Evolutionary conservation across 2,329 filamentous ascomycete genomes (phyloP), one percentile per base, ranked within the genome.

Genomic region (Microsporum ferrugineum): DNA sequence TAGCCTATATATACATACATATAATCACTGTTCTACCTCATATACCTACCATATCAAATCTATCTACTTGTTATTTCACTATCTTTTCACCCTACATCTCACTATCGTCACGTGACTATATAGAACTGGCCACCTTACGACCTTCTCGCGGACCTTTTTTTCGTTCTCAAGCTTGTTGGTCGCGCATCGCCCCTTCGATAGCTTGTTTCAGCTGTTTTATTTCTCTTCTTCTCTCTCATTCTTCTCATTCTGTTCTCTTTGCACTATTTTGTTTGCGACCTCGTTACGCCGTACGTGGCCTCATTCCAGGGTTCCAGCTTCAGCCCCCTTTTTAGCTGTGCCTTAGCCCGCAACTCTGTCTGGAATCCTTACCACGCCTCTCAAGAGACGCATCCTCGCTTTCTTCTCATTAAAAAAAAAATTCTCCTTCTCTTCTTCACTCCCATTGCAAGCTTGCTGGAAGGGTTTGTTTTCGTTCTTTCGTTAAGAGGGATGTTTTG

Each of bases 401-500:
- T 12, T 33, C 23, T 56, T 1, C 10, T 56, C 34, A 14, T 55
- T 34, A 23, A 10, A 39, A 8, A 10, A n/a, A 12, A 5, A 6
- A 14, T 43, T 43, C 39, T n/a, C 4, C 39, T 43, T 43, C 39
- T 31, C 12, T 56, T 56, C 36, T 56, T 56, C 53, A 31, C 55
- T 43, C 39, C 36, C 55, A 57, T 34, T 36, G 29, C 33, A 55
- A 34, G 51, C 51, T 55, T 55, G 51, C 51, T 55, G 51, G 29
- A 36, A 55, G 51, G 51, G 51, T 55, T 55, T 55, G 51, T 36
- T 55, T 55, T 31, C 31, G 5, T 34, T 55, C 51, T 55, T 55
- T 55, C 51, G 51, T 55, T 55, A 55, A 51, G 51, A 55, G 51
- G 33, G 31, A 55, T 55, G 51, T 55, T 55, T 55, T 55, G 33